A percentile compares a stretch with the other conserved stretches of the same genome.
Conservation (phyloP, 164 flowering plant genomes). For the Kingdonia uniflora region DNA sequence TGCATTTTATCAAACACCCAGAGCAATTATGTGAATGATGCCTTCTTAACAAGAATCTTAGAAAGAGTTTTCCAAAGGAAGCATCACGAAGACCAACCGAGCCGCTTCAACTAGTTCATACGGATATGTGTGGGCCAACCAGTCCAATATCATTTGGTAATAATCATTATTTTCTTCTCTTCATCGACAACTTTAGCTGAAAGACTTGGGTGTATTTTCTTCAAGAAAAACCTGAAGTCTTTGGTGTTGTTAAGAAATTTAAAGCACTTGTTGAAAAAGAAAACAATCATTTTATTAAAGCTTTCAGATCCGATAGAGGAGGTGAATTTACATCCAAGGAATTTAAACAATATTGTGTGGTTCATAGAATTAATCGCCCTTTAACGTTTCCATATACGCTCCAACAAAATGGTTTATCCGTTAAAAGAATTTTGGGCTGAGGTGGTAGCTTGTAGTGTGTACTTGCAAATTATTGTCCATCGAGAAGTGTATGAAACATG, state of each 20-base stretch:
- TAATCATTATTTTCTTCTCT: conserved; percentile 4
- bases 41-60: neutral
- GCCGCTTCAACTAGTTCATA: conserved; percentile 2
- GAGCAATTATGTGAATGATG: neutral
- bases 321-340: conserved; percentile 1
- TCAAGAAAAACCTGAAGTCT: neutral
- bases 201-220: conserved; percentile 5
- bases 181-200: conserved; percentile 1
- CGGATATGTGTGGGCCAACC: conserved; percentile 1
- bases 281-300: neutral
- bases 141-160: neutral
- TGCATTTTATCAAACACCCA: conserved; percentile 1
- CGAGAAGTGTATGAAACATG: neutral
- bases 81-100: neutral
- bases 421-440: neutral
- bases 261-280: conserved; percentile 4
- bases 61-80: neutral
- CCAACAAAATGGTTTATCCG: neutral
- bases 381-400: neutral
- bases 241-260: neutral
- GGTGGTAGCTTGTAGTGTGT: neutral
- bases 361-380: neutral
- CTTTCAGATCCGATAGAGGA: neutral
- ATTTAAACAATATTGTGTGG: neutral
- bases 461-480: neutral